Percentiles rank a stretch among this genome's conserved stretches.
phyloP scores from a whole-genome alignment of 345 rosid genomes.

The Hevea brasiliensis region DNA sequence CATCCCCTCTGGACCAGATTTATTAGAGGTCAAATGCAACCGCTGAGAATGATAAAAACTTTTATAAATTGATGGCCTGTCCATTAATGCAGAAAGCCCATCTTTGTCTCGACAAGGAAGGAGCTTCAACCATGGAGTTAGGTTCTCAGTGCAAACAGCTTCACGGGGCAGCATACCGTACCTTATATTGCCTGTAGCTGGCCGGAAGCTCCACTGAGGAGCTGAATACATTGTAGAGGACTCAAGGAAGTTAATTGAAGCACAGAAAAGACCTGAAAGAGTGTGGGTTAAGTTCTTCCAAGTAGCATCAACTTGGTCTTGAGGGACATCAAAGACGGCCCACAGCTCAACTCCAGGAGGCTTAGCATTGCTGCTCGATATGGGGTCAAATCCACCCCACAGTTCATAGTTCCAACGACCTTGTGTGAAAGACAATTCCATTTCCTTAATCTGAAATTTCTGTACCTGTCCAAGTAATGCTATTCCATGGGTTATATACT shows the following conservation, averaged over 20 bases:
- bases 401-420: slow-evolving; percentile 96
- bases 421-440: slow-evolving; percentile 96
- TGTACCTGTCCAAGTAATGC: slow-evolving; percentile 52
- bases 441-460: slow-evolving; percentile 73
- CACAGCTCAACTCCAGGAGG: slow-evolving; percentile 96
- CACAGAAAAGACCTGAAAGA: slow-evolving; percentile 93
- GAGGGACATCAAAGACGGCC: slow-evolving; percentile 91
- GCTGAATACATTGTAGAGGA: slow-evolving; percentile 73
- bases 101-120: slow-evolving; percentile 97
- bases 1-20: slow-evolving; percentile 38
- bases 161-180: slow-evolving; percentile 94
- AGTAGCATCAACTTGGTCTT: slow-evolving; percentile 63
- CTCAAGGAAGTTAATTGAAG: slow-evolving; percentile 89
- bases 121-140: slow-evolving; percentile 97
- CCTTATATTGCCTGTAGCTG: slow-evolving; percentile 58
- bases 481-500: slow-evolving; percentile 8
- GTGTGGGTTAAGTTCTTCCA: slow-evolving; percentile 92
- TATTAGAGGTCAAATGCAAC: slow-evolving; percentile 54
- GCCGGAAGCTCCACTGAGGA: slow-evolving; percentile 77
- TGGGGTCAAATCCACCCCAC: slow-evolving; percentile 93
- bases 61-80: slow-evolving; percentile 86
- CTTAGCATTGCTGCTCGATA: slow-evolving; percentile 84
- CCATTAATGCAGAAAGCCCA: slow-evolving; percentile 74
- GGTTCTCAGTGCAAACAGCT: slow-evolving; percentile 97
- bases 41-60: slow-evolving; percentile 94